phyloP scores from a whole-genome alignment of 306 rosid species.

The Fagus sylvatica region DNA sequence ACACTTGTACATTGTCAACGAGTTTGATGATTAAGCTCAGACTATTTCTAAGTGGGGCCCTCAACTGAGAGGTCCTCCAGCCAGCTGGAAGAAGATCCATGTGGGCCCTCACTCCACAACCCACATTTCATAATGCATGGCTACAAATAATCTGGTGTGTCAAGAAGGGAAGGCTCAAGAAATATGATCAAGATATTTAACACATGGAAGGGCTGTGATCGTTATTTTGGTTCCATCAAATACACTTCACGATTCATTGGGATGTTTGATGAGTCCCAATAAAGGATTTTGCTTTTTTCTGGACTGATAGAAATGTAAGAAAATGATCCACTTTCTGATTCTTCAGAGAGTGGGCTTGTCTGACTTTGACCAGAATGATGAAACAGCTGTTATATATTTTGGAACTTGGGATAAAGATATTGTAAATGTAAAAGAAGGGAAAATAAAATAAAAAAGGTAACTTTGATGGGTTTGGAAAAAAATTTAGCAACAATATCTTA shows the following conservation, averaged over 20 bases:
- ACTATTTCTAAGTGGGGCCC: conserved; percentile 31
- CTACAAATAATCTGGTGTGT: neutral
- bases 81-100: conserved; percentile 48
- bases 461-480: too few species aligned
- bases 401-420: too few species aligned
- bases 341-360: too few species aligned
- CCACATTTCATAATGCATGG: conserved; percentile 13
- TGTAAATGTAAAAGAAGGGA: too few species aligned
- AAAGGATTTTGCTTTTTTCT: conserved; percentile 43
- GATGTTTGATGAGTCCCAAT: conserved; percentile 66
- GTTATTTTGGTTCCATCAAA: conserved; percentile 20
- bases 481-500: too few species aligned
- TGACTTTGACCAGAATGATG: too few species aligned
- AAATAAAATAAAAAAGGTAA: too few species aligned
- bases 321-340: too few species aligned
- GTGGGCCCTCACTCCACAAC: conserved; percentile 39
- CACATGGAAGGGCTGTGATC: conserved; percentile 11
- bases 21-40: conserved; percentile 46
- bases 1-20: conserved; percentile 34
- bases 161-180: neutral
- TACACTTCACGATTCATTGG: conserved; percentile 10
- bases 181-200: conserved; percentile 4
- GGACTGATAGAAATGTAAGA: conserved; percentile 31
- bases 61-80: neutral
- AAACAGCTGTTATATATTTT: too few species aligned